Conservation (phyloP, 2,329 filamentous ascomycete genomes). For the Arthrobotrys megalospora region DNA sequence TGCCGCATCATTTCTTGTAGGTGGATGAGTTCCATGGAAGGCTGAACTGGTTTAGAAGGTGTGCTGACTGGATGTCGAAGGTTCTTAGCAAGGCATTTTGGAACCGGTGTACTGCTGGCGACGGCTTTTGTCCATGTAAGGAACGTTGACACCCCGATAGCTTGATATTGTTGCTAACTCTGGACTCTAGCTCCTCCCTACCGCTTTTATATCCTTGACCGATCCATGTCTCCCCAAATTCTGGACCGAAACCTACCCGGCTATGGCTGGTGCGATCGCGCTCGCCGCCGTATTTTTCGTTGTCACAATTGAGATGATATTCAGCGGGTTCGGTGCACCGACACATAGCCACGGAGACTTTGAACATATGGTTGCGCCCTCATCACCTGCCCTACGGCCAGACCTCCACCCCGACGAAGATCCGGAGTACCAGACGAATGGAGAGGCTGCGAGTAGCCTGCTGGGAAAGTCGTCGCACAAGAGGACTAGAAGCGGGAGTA, state of each 20-base stretch:
- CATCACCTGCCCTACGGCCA: constrained; percentile 41
- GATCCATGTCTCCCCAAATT: constrained; percentile 80
- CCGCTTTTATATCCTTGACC: constrained; percentile 75
- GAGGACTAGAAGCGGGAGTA: constrained; percentile 62
- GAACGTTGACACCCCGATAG: neutral
- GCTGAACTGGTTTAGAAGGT: neutral
- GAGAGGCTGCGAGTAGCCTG: constrained; percentile 56
- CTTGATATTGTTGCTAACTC: constrained; percentile 16
- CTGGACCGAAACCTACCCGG: constrained; percentile 84
- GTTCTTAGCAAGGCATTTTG: constrained; percentile 75
- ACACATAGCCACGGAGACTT: constrained; percentile 59
- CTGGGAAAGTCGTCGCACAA: constrained; percentile 51
- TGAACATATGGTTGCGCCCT: constrained; percentile 52
- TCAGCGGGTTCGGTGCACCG: constrained; percentile 67
- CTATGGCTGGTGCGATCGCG: constrained; percentile 84
- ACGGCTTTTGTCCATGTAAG: constrained; percentile 85
- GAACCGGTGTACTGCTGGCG: constrained; percentile 87
- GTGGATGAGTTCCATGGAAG: constrained; percentile 27
- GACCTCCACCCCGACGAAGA: constrained; percentile 55
- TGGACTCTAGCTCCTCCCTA: constrained; percentile 72
- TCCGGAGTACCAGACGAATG: constrained; percentile 52
- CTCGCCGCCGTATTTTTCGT: constrained; percentile 87
- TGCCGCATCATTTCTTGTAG: constrained; percentile 71
- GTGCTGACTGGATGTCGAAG: constrained; percentile 65
- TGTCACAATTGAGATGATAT: constrained; percentile 88